These are phyloP conservation scores for Theobroma grandiflorum DNA, from an alignment of 441 rosid species.

Conservation along the genomic window DNA sequence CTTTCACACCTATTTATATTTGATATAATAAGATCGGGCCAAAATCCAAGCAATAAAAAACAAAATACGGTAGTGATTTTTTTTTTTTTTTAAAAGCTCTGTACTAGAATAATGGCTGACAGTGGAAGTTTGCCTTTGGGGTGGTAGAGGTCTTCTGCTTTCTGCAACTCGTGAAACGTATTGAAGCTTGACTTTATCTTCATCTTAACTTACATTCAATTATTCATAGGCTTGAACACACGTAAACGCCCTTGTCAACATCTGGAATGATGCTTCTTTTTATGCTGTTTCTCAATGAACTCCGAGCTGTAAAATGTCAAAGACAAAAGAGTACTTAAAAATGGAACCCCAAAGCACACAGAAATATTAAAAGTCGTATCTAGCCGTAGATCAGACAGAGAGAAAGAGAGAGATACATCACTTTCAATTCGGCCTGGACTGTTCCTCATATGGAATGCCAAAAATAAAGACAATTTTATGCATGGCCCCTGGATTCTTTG, in stretches of 20 bases:
- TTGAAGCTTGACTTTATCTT: neutral
- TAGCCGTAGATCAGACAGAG: no score
- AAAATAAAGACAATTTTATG: neutral
- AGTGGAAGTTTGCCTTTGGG: neutral
- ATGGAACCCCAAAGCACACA: neutral
- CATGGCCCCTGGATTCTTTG: neutral
- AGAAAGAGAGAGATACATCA: neutral
- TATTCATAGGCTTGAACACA: no score
- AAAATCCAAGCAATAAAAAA: neutral
- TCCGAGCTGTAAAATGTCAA: neutral
- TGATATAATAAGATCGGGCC: neutral
- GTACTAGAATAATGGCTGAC: no score
- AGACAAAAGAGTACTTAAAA: neutral
- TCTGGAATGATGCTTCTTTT: neutral
- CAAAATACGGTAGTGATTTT: neutral
- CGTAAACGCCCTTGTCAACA: no score
- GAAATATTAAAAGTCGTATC: neutral
- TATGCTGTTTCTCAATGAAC: neutral
- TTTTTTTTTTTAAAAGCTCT: no score
- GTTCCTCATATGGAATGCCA: neutral
- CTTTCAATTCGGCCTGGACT: neutral
- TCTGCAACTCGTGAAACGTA: neutral
- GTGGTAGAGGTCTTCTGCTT: neutral
- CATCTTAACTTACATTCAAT: neutral
- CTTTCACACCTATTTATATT: neutral